Evolutionary conservation across 306 rosid species (phyloP).

Genomic region (Parietaria judaica): DNA sequence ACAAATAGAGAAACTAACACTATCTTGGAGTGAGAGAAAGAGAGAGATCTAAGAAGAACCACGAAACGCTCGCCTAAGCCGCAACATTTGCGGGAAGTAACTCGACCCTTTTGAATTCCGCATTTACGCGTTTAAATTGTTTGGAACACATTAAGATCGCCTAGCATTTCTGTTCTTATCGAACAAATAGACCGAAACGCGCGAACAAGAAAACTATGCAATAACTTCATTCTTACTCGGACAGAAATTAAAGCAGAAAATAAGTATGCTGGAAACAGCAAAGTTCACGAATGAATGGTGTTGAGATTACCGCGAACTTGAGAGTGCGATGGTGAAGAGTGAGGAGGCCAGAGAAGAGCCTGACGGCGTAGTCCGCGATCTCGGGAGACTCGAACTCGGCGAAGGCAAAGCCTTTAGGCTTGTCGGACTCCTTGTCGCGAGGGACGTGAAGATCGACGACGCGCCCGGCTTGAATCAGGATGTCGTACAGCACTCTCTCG

Average conservation of each 20-base stretch:
- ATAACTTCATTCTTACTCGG: neutral
- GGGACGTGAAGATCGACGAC: slow-evolving; percentile 76
- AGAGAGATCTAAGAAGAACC: neutral
- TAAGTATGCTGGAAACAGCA: too few relatives aligned
- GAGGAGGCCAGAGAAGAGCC: slow-evolving; percentile 87
- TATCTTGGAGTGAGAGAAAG: neutral
- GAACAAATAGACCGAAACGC: too few relatives aligned
- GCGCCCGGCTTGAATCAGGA: slow-evolving; percentile 81
- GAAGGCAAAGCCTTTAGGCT: slow-evolving; percentile 76
- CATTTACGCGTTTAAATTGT: too few relatives aligned
- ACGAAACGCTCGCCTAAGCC: too few relatives aligned
- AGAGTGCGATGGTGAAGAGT: slow-evolving; percentile 69
- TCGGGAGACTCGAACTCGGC: slow-evolving; percentile 84
- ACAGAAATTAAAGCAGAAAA: neutral
- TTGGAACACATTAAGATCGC: too few relatives aligned
- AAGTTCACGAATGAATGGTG: neutral
- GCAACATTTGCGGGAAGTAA: too few relatives aligned
- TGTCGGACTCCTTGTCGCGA: slow-evolving; percentile 74
- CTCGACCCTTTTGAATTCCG: too few relatives aligned
- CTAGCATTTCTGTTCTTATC: too few relatives aligned
- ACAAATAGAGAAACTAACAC: neutral
- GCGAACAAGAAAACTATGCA: too few relatives aligned
- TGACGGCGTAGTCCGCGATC: slow-evolving; percentile 77
- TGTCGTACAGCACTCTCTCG: slow-evolving; percentile 76
- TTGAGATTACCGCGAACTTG: slow-evolving; percentile 61